Conservation (phyloP, 192 early-diverging fungal species). For the Rhizophagus prolifer region DNA sequence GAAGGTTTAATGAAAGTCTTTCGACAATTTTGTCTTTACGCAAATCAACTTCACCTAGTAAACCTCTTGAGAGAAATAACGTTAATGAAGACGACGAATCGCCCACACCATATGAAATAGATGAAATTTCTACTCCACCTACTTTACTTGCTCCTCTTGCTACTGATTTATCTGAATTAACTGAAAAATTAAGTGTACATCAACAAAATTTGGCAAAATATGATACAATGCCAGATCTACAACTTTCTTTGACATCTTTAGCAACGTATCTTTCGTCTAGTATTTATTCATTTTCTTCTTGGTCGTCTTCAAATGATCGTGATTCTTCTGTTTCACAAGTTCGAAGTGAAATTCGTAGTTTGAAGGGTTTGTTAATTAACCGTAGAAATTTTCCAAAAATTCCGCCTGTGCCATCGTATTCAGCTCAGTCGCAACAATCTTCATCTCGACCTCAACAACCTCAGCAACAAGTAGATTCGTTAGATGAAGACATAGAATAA, state of each 20-base stretch:
- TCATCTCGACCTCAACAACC: background rate
- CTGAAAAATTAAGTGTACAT: constrained; percentile 3
- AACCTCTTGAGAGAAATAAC: background rate
- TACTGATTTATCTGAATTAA: constrained; percentile 5
- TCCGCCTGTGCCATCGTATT: background rate
- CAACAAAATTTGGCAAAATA: background rate
- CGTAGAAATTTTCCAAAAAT: constrained; percentile 40
- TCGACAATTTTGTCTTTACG: background rate
- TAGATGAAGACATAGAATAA: background rate
- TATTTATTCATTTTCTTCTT: background rate
- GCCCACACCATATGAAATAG: background rate
- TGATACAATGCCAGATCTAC: constrained; percentile 1
- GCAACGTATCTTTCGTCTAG: background rate
- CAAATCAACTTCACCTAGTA: background rate
- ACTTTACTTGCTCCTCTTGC: constrained; percentile 11
- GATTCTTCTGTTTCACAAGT: constrained; percentile 27
- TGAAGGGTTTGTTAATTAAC: constrained; percentile 40
- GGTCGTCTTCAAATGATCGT: background rate
- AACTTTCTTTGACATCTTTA: constrained; percentile 13
- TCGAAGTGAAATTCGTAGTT: constrained; percentile 41
- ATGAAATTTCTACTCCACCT: constrained; percentile 11
- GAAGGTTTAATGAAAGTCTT: constrained; percentile 19
- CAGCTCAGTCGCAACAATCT: background rate
- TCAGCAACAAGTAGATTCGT: background rate
- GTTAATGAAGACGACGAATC: background rate